Evolutionary conservation across 495 filamentous ascomycete species (phyloP), one percentile per base, ranked within the genome.

Genomic region (Daldinia vernicosa): DNA sequence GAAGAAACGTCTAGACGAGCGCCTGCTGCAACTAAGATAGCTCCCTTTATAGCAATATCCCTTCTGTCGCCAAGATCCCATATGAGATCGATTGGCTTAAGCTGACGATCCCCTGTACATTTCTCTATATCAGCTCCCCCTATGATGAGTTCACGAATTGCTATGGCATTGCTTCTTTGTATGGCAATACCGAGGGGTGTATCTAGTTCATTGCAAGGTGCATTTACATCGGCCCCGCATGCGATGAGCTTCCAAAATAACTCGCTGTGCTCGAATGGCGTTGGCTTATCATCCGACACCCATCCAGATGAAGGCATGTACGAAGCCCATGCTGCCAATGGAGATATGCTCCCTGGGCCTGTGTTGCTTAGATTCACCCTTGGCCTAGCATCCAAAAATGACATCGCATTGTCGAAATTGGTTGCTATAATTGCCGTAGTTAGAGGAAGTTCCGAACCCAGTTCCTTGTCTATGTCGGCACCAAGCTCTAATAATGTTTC

Each of bases 181-280:
- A 71, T 19, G n/a, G 69, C 69, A 7, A 19, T 24, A 26, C 24
- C 33, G 9, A 71, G 69, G 12, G 63, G 27, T 3, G 62, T 71
- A 0, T 57, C 43, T 47, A 47, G 14, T 17, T n/a, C 30, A 1
- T 15, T 4, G 14, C 27, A 55, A 3, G 19, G 15, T 27, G 19
- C 40, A 15, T 69, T 30, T 3, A 63, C 35, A 22, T 40, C 26
- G 7, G 67, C 61, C 2, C 67, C 67, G 4, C 12, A 32, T 1
- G 0, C 12, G 27, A 70, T 60, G 22, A 70, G 39, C 7, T 17
- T 55, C 17, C 35, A 26, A 15, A 70, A 32, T 4, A 69, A 14
- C 15, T 58, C 4, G 1, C 12, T 24, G 47, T 67, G 40, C 39
- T 43, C n/a, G n/a, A 4, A 43, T 19, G 9, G 30, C 9, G 9